These are phyloP conservation scores for Oryza glumipatula DNA, from an alignment of 176 grass and related monocot species.

Conservation along the genomic window DNA sequence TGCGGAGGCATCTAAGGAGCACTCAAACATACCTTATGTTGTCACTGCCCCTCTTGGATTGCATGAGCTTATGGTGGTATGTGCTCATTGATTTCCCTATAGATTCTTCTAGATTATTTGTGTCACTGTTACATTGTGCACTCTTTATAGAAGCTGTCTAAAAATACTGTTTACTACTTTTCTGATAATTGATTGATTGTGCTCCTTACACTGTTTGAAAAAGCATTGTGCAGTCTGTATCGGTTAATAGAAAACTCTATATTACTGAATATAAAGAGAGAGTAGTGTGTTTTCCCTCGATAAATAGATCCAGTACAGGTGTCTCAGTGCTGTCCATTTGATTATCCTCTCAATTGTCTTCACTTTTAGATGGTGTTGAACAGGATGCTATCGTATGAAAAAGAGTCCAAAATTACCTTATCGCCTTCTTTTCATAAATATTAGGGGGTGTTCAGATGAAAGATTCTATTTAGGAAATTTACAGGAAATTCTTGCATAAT, in stretches of 20 bases:
- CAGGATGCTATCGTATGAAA: not conserved
- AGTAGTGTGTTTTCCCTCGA: not conserved
- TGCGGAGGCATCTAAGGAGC: constrained; percentile 69
- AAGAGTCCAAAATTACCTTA: not conserved
- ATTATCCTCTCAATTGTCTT: not conserved
- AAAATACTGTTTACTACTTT: not conserved
- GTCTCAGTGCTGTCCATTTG: not conserved
- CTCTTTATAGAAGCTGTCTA: not conserved
- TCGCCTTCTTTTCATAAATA: not conserved
- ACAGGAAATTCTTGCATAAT: not conserved
- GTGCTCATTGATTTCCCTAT: constrained; percentile 27
- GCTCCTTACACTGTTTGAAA: not conserved
- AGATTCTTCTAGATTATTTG: constrained; percentile 14
- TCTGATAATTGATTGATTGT: not conserved
- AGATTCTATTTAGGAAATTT: not conserved
- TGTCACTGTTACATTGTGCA: not conserved
- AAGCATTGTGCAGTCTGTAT: not conserved
- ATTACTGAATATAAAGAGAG: not conserved
- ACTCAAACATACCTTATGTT: constrained; percentile 71
- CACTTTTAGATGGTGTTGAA: not conserved
- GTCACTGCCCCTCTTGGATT: constrained; percentile 89
- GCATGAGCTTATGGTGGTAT: constrained; percentile 95
- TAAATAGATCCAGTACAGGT: not conserved
- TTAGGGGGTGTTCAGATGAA: not conserved
- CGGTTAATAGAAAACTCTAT: constrained; percentile 9